phyloP scores from a whole-genome alignment of 192 early-diverging fungal species.

The Kickxella alabastrina region DNA sequence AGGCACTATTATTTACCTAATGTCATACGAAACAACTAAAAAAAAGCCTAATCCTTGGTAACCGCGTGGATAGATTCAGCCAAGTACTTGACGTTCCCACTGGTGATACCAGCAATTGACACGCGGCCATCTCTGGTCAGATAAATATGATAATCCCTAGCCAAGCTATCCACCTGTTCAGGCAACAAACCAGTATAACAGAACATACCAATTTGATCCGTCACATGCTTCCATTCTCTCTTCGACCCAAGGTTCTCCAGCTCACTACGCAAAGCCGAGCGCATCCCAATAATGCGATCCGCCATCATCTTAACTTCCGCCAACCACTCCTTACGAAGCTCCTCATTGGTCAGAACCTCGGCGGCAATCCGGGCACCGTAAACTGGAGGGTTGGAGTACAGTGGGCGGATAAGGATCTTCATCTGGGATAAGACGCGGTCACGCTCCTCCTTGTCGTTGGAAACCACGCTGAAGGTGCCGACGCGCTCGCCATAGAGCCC shows the following conservation, averaged over 20 bases:
- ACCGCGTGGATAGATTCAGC: slow-evolving; percentile 94
- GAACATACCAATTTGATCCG: slow-evolving; percentile 98
- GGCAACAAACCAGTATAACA: slow-evolving; percentile 90
- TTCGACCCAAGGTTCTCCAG: slow-evolving; percentile 80
- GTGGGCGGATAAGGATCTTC: slow-evolving; percentile 92
- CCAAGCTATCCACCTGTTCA: slow-evolving; percentile 82
- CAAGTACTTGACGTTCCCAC: slow-evolving; percentile 90
- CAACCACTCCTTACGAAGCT: slow-evolving; percentile 81
- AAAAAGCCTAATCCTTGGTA: too few relatives aligned
- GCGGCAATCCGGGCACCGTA: slow-evolving; percentile 91
- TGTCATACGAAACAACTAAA: too few relatives aligned
- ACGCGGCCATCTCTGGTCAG: slow-evolving; percentile 93
- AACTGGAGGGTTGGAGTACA: slow-evolving; percentile 99
- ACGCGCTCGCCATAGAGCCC: slow-evolving; percentile 98
- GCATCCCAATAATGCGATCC: slow-evolving; percentile 94
- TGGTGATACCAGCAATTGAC: slow-evolving; percentile 93
- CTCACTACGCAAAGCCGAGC: slow-evolving; percentile 66
- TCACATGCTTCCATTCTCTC: slow-evolving; percentile 87
- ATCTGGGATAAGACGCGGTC: slow-evolving; percentile 86
- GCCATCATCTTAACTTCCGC: slow-evolving; percentile 95
- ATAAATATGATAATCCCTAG: slow-evolving; percentile 84
- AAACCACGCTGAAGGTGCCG: slow-evolving; percentile 85
- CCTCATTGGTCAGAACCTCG: slow-evolving; percentile 72
- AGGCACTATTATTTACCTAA: too few relatives aligned
- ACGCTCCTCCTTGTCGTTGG: slow-evolving; percentile 65